These are phyloP conservation scores for Copromyces sp. DNA, from an alignment of 495 filamentous ascomycete genomes.

Conservation along the genomic window DNA sequence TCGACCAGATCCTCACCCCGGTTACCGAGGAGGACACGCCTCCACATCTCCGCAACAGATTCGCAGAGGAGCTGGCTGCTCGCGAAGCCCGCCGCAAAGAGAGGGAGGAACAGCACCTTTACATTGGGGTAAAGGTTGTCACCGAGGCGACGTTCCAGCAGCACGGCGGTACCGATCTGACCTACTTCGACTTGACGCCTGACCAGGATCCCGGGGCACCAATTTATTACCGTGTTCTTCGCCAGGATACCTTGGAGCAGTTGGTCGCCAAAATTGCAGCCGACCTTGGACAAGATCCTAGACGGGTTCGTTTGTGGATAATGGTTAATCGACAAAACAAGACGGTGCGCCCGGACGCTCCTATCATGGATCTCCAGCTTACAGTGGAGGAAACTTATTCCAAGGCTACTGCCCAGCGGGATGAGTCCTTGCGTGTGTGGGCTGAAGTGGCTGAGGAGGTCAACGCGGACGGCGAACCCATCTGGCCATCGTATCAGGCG, in stretches of 20 bases:
- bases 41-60: conserved; percentile 63
- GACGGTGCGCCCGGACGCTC: conserved; percentile 81
- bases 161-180: conserved; percentile 80
- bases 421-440: conserved; percentile 72
- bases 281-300: conserved; percentile 52
- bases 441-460: conserved; percentile 62
- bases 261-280: conserved; percentile 58
- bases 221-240: conserved; percentile 57
- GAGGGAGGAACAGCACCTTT: conserved; percentile 86
- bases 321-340: conserved; percentile 99
- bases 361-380: conserved; percentile 65
- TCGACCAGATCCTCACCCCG: conserved; percentile 69
- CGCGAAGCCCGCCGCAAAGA: conserved; percentile 70
- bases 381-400: conserved; percentile 70
- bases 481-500: conserved; percentile 52
- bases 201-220: conserved; percentile 49
- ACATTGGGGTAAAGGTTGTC: conserved; percentile 70
- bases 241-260: conserved; percentile 62
- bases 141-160: conserved; percentile 67
- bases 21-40: conserved; percentile 71
- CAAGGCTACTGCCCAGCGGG: conserved; percentile 50
- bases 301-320: conserved; percentile 72
- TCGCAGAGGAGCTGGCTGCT: conserved; percentile 72
- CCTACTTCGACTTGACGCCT: conserved; percentile 50
- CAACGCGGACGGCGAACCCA: conserved; percentile 49